Evolutionary conservation across 2,329 filamentous ascomycete species (phyloP).

Genomic region (Fonsecaea multimorphosa): DNA sequence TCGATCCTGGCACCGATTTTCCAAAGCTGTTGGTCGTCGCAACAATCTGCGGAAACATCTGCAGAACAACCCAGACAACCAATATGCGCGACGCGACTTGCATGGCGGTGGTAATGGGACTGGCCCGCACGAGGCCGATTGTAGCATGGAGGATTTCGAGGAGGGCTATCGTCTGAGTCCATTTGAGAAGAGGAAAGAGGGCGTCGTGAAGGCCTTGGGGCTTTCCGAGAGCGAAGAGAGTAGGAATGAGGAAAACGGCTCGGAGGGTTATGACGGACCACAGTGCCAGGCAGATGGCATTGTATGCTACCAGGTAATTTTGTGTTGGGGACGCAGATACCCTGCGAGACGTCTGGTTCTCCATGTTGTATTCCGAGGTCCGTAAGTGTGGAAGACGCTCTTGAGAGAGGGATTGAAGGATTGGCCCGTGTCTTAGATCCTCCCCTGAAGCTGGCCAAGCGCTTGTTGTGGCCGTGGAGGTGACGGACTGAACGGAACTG

Average conservation of each 20-base stretch:
- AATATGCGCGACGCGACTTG: conserved; percentile 87
- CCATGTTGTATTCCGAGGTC: background rate
- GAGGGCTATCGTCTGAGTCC: conserved; percentile 81
- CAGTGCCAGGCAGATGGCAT: conserved; percentile 74
- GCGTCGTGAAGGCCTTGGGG: conserved; percentile 54
- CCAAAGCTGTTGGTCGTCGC: conserved; percentile 60
- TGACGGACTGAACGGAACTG: no score
- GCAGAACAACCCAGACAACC: conserved; percentile 84
- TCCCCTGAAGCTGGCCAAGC: no score
- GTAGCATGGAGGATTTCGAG: conserved; percentile 85
- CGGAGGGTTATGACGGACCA: conserved; percentile 80
- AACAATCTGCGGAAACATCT: conserved; percentile 72
- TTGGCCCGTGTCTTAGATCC: no score
- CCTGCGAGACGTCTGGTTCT: conserved; percentile 2
- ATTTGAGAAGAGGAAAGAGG: conserved; percentile 52
- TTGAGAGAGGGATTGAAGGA: no score
- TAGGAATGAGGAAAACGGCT: conserved; percentile 63
- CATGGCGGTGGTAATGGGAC: conserved; percentile 82
- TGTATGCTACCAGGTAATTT: conserved; percentile 84
- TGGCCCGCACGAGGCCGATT: conserved; percentile 81
- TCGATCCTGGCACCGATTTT: conserved; percentile 29
- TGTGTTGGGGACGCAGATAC: conserved; percentile 4
- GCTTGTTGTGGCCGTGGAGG: no score
- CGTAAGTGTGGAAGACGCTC: no score
- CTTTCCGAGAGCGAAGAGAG: conserved; percentile 57